Evolutionary conservation across 2,329 filamentous ascomycete species (phyloP), one percentile per base, ranked within the genome.

Genomic region (Alternaria tenuissima): DNA sequence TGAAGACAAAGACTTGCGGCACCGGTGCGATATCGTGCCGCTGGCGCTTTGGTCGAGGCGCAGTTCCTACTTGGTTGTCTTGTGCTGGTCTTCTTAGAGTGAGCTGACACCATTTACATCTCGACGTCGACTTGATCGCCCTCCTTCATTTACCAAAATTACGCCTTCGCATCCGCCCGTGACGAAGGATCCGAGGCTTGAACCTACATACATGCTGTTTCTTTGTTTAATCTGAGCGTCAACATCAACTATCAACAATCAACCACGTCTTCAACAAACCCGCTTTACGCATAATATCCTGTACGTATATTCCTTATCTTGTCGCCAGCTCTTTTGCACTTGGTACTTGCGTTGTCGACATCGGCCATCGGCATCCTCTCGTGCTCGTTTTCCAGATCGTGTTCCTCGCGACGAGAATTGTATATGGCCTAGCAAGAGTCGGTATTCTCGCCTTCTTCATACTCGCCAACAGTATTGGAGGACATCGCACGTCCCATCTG

Each of bases 91-190:
- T 28, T 43, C 43, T 20, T 22, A 3, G 11, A 22, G 30, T 44
- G 32, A 16, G 57, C 39, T 22, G 57, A 14, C 28, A 28, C 49
- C 22, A 18, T 49, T 24, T 30, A 42, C 28, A 28, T 48, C 28
- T 44, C 56, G 34, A 44, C 56, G 20, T 46, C 11, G 51, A 42
- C 56, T 44, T 52, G 52, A 52, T 60, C 57, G 52, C 28, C 57
- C 46, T 46, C 46, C 38, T 49, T 59, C 52, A 55, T 59, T 59
- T 56, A 51, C 52, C 57, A 59, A 59, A 34, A 59, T 59, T 56
- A 55, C 52, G 32, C 34, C 43, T 24, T 48, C 42, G 53, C 24
- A 22, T 32, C 32, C 26, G 32, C 26, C 18, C 18, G 24, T 32
- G 24, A 18, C 28, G 20, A 39, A 52, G 48, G 52, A 54, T 32